Conservation (phyloP, 1,284 basidiomycete genomes). For the Puccinia novopanici region DNA sequence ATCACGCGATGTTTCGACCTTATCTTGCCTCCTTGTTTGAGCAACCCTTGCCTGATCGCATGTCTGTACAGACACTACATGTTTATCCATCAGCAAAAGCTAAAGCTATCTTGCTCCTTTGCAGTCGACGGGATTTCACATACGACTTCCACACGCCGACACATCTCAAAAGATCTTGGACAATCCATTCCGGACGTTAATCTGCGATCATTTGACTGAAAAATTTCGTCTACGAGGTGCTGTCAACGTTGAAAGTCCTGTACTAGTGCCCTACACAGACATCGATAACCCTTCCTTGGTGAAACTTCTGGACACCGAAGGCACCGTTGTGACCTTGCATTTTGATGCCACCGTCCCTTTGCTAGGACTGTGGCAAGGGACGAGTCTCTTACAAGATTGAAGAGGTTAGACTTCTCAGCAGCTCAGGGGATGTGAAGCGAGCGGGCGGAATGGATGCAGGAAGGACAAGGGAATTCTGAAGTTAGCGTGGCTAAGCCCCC, state of each 20-base stretch:
- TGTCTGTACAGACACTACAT: constrained; percentile 18
- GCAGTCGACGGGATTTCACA: constrained; percentile 58
- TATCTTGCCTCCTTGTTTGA: constrained; percentile 57
- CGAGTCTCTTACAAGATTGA: constrained; percentile 50
- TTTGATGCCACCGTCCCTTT: constrained; percentile 56
- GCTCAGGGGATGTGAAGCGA: too few species aligned
- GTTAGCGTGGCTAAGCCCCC: too few species aligned
- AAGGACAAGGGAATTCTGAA: too few species aligned
- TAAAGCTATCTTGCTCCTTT: constrained; percentile 17
- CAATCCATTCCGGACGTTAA: constrained; percentile 57
- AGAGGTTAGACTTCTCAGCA: constrained; percentile 21
- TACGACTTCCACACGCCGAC: constrained; percentile 59
- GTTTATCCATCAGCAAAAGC: constrained; percentile 40
- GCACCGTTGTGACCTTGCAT: constrained; percentile 58
- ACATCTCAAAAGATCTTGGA: constrained; percentile 54
- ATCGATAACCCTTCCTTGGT: constrained; percentile 55
- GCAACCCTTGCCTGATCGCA: constrained; percentile 58
- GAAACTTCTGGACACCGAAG: constrained; percentile 58
- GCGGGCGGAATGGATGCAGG: too few species aligned
- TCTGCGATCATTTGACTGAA: constrained; percentile 57
- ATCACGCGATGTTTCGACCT: constrained; percentile 46
- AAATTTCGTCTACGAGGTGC: constrained; percentile 58
- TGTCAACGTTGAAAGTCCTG: constrained; percentile 57
- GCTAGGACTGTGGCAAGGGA: constrained; percentile 58
- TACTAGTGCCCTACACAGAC: constrained; percentile 57